Base-by-base conservation (phyloP, 768 basidiomycete genomes). In the Mycena albidolilacea region DNA sequence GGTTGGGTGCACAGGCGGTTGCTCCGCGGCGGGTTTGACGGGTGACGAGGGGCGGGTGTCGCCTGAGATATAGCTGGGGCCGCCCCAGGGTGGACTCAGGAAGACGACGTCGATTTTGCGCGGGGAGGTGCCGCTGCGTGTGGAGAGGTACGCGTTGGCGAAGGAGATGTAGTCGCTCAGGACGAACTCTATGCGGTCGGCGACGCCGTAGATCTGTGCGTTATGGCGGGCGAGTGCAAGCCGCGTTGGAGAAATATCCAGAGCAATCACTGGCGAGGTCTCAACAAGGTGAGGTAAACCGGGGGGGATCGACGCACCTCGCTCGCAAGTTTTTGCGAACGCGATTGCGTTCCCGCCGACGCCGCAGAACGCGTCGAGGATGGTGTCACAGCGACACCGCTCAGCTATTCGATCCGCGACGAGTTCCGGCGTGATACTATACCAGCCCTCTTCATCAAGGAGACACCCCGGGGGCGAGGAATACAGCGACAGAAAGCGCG, bases 291-390 rank as follows among this genome's bases (percentile, higher is more conserved):
- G 41, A 38, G 12, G 15, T 15, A 5, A 15, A 2, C 9, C 6
- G 10, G 9, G 44, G 39, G 5, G n/a, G 5, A 35, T 3, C 7
- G 23, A 65, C 70, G 12, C 78, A 98, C 97, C 97, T 82, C 94
- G 84, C 80, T 97, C 94, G 83, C 98, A 99, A 3, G 97, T 98
- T 80, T 93, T 90, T 3, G 98, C 98, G 82, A 99, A 98, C 5
- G 97, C 96, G 69, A 99, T 99, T 0, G 97, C 91, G 78, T 99
- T 99, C 17, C 97, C 98, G 37, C 98, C 98, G 0, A 99, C 97
- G 0, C 98, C 98, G 78, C 97, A 98, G 80, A 99, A 99, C 0
- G 97, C 95, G 79, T 99, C 98, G 44, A 97, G 86, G 71, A 98
- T 87, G 5, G 92, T 92, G 72, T 90, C 90, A 74, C 93, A 95